These are phyloP conservation scores for Fusarium mundagurra DNA, from an alignment of 2,329 filamentous ascomycete species.

Conservation along the genomic window DNA sequence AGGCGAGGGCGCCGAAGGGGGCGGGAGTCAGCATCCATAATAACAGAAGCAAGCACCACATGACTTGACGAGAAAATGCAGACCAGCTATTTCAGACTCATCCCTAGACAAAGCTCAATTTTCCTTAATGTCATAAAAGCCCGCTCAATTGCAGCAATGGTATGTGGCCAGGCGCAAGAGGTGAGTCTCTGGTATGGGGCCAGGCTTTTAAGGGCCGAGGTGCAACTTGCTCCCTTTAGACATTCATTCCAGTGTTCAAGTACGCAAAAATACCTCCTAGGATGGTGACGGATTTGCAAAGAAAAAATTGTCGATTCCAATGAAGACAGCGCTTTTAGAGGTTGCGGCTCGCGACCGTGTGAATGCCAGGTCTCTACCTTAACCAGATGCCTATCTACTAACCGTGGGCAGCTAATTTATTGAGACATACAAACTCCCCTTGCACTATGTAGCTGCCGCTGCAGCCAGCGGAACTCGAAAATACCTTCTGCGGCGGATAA, in stretches of 20 bases:
- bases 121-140: background rate
- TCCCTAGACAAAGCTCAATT: conserved; percentile 21
- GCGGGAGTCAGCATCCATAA: background rate
- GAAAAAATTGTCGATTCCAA: background rate
- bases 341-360: background rate
- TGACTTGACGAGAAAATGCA: background rate
- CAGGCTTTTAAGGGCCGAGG: conserved; percentile 11
- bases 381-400: background rate
- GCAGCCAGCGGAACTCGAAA: background rate
- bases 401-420: too few species aligned
- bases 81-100: background rate
- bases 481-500: too few species aligned
- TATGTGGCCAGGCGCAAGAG: conserved; percentile 15
- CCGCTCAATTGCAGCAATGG: conserved; percentile 4
- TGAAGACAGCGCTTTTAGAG: background rate
- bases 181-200: conserved; percentile 31
- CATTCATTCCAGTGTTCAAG: conserved; percentile 27
- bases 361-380: background rate
- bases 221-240: conserved; percentile 10
- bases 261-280: background rate
- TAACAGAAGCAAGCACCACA: background rate
- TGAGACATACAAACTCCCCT: background rate
- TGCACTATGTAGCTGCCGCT: background rate
- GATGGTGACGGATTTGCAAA: background rate
- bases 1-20: background rate